A percentile compares a stretch with the other conserved stretches of the same genome.
phyloP scores from a whole-genome alignment of 257 asterid species.

The Parsonsia alboflavescens region DNA sequence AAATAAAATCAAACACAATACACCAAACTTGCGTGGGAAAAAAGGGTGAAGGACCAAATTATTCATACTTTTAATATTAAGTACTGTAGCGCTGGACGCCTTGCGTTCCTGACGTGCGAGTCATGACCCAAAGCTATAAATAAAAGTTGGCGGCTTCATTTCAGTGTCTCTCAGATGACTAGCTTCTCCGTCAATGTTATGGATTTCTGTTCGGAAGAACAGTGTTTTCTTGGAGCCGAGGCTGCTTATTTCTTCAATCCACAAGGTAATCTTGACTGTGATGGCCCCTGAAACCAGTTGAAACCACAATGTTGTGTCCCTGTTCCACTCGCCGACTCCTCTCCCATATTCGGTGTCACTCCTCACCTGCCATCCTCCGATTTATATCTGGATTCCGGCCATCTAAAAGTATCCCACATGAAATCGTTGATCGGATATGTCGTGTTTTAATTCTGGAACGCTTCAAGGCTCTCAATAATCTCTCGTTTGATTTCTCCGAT shows the following conservation, averaged over 20 bases:
- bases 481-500: conserved; percentile 59
- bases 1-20: too few relatives aligned
- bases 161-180: too few relatives aligned
- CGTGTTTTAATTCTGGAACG: conserved; percentile 72
- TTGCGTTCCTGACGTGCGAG: too few relatives aligned
- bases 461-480: conserved; percentile 42
- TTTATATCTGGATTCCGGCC: neutral
- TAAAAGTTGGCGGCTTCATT: too few relatives aligned
- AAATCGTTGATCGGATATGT: conserved; percentile 43
- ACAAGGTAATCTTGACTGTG: neutral
- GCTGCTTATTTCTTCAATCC: neutral
- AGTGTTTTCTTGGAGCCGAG: neutral
- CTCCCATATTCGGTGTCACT: conserved; percentile 13
- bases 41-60: too few relatives aligned
- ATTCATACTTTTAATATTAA: too few relatives aligned
- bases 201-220: neutral
- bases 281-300: conserved; percentile 3
- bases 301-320: conserved; percentile 11
- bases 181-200: neutral
- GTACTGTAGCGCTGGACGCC: too few relatives aligned
- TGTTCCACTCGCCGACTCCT: conserved; percentile 10
- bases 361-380: conserved; percentile 11
- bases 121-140: too few relatives aligned
- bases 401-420: conserved; percentile 5
- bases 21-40: too few relatives aligned